phyloP scores from a whole-genome alignment of 345 rosid species.

The Eucalyptus polyanthemos region DNA sequence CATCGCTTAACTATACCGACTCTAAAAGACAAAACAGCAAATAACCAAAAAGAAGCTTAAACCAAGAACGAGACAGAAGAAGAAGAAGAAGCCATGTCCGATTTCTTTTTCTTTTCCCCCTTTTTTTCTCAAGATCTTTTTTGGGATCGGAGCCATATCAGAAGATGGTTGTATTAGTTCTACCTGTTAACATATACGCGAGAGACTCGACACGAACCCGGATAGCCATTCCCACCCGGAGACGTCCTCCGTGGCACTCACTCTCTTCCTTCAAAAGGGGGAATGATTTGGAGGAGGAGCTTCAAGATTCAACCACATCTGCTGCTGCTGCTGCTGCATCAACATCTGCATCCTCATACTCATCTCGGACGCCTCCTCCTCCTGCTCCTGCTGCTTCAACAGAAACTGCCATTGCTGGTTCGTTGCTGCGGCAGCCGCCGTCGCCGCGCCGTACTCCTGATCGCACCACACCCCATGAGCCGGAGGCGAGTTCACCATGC shows the following conservation, averaged over 20 bases:
- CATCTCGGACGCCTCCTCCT: not conserved
- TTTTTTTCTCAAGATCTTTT: not conserved
- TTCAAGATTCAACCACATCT: not conserved
- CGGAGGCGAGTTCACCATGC: conserved; percentile 26
- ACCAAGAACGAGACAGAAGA: no score
- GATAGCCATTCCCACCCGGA: not conserved
- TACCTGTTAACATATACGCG: not conserved
- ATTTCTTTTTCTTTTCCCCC: not conserved
- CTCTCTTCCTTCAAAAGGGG: not conserved
- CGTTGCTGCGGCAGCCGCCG: not conserved
- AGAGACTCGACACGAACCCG: not conserved
- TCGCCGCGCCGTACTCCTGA: conserved; percentile 20
- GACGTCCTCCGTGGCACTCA: not conserved
- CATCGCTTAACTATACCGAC: not conserved
- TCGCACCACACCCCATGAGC: conserved; percentile 30
- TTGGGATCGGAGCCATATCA: not conserved
- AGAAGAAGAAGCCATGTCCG: no score
- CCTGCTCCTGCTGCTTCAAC: not conserved
- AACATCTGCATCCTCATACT: not conserved
- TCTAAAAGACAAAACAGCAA: not conserved
- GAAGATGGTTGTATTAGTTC: not conserved
- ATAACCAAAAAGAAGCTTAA: not conserved
- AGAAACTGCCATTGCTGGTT: not conserved
- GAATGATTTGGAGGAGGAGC: not conserved
- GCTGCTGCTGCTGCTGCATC: not conserved